Evolutionary conservation across 2,329 filamentous ascomycete genomes (phyloP), one percentile per base, ranked within the genome.

Genomic region (Fusarium fujikuroi): DNA sequence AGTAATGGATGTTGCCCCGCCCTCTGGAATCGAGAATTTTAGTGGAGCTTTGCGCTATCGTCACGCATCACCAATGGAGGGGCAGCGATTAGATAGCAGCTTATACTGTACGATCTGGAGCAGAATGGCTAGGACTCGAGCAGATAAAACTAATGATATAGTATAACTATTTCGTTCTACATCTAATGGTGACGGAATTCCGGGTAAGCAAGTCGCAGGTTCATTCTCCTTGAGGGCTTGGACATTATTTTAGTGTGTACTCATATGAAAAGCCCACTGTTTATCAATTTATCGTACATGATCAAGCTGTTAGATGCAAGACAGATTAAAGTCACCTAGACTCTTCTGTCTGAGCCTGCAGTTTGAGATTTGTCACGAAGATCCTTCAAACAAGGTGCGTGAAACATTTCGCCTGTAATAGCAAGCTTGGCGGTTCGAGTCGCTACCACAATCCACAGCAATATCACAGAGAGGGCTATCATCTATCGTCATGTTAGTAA

Each of bases 391-490:
- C 85, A 86, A 4, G 85, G 84, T 1, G 84, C 85, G 59, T 83
- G 80, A 73, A 86, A 85, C 70, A 87, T 83, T 42, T 85, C 82
- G 19, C 84, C 84, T 0, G 80, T 82, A 4, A 80, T 61, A 14
- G 77, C 84, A 57, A 83, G 73, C n/a, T 78, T 79, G 8, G 82
- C 25, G 2, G 85, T 86, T 56, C 82, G 78, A 8, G 72, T 59
- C 6, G 82, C 80, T 12, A 87, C 84, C 16, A 86, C 73, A 34
- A 81, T 66, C 85, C 85, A 86, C 4, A 87, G 78, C 15, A 83
- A 60, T 21, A 85, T 76, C 3, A 86, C 84, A 1, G 79, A 77
- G 3, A 84, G 69, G 1, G 84, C 84, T 36, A 85, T 79, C 46
- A 85, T 81, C 81, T 84, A 60, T 16, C 7, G 18, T n/a, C 34